These are phyloP conservation scores for Ogataea wickerhamii DNA, from an alignment of 805 yeast species.

Conservation along the genomic window DNA sequence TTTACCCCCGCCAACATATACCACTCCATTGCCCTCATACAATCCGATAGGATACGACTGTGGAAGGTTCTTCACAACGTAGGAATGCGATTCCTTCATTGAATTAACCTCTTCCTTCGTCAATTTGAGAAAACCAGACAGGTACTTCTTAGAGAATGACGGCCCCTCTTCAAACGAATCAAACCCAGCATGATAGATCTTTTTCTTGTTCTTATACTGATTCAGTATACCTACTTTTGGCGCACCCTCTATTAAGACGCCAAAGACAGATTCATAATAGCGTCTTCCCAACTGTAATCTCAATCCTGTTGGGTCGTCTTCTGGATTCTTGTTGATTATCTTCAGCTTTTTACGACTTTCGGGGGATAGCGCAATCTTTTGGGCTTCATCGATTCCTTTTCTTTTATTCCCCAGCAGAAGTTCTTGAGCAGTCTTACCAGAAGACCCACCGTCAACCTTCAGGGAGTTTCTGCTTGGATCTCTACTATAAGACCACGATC, in stretches of 20 bases:
- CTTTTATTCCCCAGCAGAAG: conserved; percentile 9
- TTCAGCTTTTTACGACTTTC: conserved; percentile 18
- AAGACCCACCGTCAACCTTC: not conserved
- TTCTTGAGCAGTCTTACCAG: conserved; percentile 18
- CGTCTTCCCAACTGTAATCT: conserved; percentile 36
- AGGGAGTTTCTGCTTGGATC: not conserved
- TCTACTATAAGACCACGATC: not conserved
- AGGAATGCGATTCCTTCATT: conserved; percentile 45
- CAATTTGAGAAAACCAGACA: conserved; percentile 47
- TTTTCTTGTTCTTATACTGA: conserved; percentile 41
- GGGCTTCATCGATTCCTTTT: conserved; percentile 3
- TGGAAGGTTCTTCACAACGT: conserved; percentile 46
- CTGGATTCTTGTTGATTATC: conserved; percentile 23
- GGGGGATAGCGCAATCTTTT: conserved; percentile 8
- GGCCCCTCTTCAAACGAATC: conserved; percentile 36
- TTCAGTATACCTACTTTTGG: conserved; percentile 44
- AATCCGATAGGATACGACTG: conserved; percentile 41
- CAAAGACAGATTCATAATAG: conserved; percentile 42
- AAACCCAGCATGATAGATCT: conserved; percentile 55
- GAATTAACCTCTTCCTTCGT: conserved; percentile 39
- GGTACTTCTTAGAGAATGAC: conserved; percentile 50
- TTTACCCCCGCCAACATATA: conserved; percentile 74
- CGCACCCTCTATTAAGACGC: conserved; percentile 32
- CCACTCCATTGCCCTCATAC: conserved; percentile 56
- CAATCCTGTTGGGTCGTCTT: conserved; percentile 32